Evolutionary conservation across 768 basidiomycete genomes (phyloP).

Genomic region (Suillus alpinus): DNA sequence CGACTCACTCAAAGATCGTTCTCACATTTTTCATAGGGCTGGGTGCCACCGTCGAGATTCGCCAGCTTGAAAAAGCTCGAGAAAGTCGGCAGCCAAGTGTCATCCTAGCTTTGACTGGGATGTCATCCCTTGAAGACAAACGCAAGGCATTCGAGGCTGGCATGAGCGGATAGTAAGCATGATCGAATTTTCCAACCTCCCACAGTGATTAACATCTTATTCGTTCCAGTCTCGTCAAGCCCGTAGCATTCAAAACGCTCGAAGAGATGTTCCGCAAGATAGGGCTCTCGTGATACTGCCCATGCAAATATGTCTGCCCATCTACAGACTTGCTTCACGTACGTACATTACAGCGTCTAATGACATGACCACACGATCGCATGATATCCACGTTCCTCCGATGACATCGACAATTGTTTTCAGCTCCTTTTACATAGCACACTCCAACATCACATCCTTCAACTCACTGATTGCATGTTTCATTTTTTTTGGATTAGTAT

Average conservation of each 20-base stretch:
- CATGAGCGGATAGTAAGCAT: conserved; percentile 83
- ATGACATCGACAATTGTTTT: background rate
- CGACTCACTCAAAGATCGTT: background rate
- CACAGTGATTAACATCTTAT: background rate
- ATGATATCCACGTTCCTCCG: conserved; percentile 1
- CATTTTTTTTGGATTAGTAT: background rate
- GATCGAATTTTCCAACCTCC: conserved; percentile 22
- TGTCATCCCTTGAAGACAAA: conserved; percentile 93
- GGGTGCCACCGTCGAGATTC: conserved; percentile 80
- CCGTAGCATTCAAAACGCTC: conserved; percentile 90
- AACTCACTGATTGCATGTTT: background rate
- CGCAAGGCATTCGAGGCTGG: conserved; percentile 88
- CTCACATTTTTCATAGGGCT: conserved; percentile 48
- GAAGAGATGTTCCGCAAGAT: conserved; percentile 80
- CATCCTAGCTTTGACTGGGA: conserved; percentile 88
- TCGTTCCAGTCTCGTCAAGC: conserved; percentile 77
- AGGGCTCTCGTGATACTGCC: conserved; percentile 42
- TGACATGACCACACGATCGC: conserved; percentile 1
- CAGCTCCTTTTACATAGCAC: background rate
- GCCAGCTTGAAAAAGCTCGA: conserved; percentile 59
- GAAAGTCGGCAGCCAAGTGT: conserved; percentile 36
- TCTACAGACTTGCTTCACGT: conserved; percentile 1
- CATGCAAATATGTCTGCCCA: background rate
- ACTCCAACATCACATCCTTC: background rate
- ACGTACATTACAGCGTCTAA: conserved; percentile 1